These are phyloP conservation scores for Coemansia interrupta DNA, from an alignment of 192 early-diverging fungal genomes.

Conservation along the genomic window DNA sequence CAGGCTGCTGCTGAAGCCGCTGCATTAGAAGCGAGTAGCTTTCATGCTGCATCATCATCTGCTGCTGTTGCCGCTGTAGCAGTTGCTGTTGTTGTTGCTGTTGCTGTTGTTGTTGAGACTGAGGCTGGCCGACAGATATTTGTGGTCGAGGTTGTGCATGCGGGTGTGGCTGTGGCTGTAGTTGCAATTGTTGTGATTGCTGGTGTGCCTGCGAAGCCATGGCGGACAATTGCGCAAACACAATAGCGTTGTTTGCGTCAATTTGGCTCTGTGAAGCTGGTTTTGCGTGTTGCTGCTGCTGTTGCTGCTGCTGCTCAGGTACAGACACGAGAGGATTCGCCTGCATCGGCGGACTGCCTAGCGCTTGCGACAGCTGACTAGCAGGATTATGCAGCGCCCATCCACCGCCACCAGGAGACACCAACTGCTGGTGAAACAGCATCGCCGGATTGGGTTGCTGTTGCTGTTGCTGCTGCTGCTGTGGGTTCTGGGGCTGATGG, in stretches of 20 bases:
- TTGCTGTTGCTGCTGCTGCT: slow-evolving; percentile 7
- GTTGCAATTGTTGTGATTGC: slow-evolving; percentile 5
- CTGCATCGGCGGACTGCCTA: slow-evolving; percentile 7
- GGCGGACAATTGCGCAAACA: slow-evolving; percentile 5
- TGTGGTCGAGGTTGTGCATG: slow-evolving; percentile 1
- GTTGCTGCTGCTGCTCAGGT: background rate
- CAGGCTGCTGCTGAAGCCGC: slow-evolving; percentile 22
- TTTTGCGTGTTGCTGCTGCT: background rate
- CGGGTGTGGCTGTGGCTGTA: slow-evolving; percentile 3
- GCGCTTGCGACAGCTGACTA: background rate
- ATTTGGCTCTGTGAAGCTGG: background rate
- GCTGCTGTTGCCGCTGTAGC: background rate
- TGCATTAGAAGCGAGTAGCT: slow-evolving; percentile 14
- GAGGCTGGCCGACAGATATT: too few species aligned
- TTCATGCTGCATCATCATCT: slow-evolving; percentile 4
- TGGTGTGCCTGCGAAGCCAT: background rate
- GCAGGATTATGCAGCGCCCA: background rate
- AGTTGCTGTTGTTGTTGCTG: slow-evolving; percentile 9
- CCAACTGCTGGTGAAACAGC: slow-evolving; percentile 3
- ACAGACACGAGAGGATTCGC: background rate
- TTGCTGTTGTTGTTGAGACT: background rate
- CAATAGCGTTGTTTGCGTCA: background rate
- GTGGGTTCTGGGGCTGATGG: slow-evolving; percentile 4
- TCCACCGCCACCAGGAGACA: background rate
- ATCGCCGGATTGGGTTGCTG: slow-evolving; percentile 2